Evolutionary conservation across 2,329 filamentous ascomycete genomes (phyloP).

Genomic region (Moelleriella libera): DNA sequence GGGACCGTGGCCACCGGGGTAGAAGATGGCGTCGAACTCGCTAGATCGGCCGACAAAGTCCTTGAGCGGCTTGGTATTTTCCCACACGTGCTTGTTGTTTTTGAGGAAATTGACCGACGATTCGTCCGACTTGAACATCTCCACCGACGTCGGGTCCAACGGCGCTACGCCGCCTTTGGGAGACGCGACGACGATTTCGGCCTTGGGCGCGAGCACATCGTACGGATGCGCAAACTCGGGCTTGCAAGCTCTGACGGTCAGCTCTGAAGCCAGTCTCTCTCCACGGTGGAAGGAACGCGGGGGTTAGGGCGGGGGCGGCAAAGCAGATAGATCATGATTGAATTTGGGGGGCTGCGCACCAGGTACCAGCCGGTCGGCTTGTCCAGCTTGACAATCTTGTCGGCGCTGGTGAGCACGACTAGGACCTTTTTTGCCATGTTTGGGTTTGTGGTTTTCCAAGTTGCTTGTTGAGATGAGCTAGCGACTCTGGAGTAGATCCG

Average conservation of each 20-base stretch:
- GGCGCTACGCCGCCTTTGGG: constrained; percentile 48
- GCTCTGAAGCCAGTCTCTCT: too few relatives aligned
- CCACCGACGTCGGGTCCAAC: constrained; percentile 43
- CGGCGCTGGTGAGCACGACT: constrained; percentile 54
- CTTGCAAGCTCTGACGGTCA: constrained; percentile 13
- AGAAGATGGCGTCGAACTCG: constrained; percentile 50
- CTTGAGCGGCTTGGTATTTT: constrained; percentile 44
- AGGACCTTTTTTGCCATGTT: constrained; percentile 47
- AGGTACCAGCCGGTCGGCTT: constrained; percentile 58
- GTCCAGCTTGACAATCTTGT: constrained; percentile 29
- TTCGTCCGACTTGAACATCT: constrained; percentile 38
- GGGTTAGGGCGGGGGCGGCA: too few relatives aligned
- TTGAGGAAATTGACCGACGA: constrained; percentile 39
- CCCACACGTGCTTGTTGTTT: constrained; percentile 45
- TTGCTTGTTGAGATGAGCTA: background rate
- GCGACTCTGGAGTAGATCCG: background rate
- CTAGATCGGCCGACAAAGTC: constrained; percentile 38
- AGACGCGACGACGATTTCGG: constrained; percentile 43
- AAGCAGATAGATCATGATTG: background rate
- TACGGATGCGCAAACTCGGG: constrained; percentile 53
- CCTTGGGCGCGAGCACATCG: constrained; percentile 38
- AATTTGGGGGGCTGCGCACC: constrained; percentile 21
- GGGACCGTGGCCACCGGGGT: constrained; percentile 44
- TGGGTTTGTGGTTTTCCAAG: background rate
- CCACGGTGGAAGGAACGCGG: too few relatives aligned